A percentile compares a stretch with the other conserved stretches of the same genome.
Evolutionary conservation across 2,329 filamentous ascomycete genomes (phyloP).

Genomic region (Zasmidium citrigriseum): DNA sequence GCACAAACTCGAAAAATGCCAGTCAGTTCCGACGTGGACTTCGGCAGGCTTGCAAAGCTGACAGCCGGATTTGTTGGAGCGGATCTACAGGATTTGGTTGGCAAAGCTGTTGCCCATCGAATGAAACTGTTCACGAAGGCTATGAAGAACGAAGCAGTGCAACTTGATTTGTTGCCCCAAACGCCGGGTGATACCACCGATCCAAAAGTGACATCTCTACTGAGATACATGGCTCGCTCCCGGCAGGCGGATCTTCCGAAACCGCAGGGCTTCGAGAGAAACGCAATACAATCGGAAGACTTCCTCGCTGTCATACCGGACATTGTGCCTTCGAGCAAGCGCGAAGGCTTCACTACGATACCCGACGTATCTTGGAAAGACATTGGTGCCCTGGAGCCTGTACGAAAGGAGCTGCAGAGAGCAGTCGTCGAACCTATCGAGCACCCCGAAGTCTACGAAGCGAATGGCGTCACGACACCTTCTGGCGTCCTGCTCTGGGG

Average conservation of each 20-base stretch:
- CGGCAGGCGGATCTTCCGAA: slow-evolving; percentile 46
- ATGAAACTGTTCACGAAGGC: slow-evolving; percentile 61
- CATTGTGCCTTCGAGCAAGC: slow-evolving; percentile 78
- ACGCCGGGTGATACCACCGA: slow-evolving; percentile 15
- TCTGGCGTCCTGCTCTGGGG: slow-evolving; percentile 94
- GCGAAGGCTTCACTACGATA: slow-evolving; percentile 92
- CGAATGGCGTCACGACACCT: slow-evolving; percentile 76
- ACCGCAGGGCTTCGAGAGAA: slow-evolving; percentile 56
- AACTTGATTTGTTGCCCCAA: slow-evolving; percentile 42
- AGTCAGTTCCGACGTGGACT: slow-evolving; percentile 71
- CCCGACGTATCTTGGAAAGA: slow-evolving; percentile 92
- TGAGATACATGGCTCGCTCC: slow-evolving; percentile 48
- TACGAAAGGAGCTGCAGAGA: slow-evolving; percentile 77
- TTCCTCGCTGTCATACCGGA: slow-evolving; percentile 74
- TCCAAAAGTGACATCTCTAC: background rate
- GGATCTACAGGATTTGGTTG: slow-evolving; percentile 74
- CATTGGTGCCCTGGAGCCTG: slow-evolving; percentile 78
- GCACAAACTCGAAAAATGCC: slow-evolving; percentile 68
- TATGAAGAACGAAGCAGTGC: slow-evolving; percentile 40
- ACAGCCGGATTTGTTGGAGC: slow-evolving; percentile 93
- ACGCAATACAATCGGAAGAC: slow-evolving; percentile 64
- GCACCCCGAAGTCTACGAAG: slow-evolving; percentile 72
- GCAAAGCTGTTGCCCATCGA: slow-evolving; percentile 65
- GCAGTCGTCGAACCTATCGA: slow-evolving; percentile 91
- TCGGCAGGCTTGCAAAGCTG: slow-evolving; percentile 71